These are phyloP conservation scores for Musa balbisiana DNA, from an alignment of 202 grass and related monocot species.

Conservation along the genomic window DNA sequence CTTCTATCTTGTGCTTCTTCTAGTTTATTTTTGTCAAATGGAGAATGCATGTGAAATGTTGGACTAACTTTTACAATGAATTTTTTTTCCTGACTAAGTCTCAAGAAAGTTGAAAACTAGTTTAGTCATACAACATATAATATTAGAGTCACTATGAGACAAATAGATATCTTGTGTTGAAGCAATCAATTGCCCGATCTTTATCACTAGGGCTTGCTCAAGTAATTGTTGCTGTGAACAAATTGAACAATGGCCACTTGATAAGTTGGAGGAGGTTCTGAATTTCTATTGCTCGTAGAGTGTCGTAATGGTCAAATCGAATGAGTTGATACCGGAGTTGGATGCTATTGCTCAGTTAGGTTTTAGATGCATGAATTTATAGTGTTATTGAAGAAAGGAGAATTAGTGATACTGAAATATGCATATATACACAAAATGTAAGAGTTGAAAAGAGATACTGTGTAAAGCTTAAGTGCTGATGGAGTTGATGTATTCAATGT, in stretches of 20 bases:
- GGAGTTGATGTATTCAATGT: background rate
- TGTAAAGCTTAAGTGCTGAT: background rate
- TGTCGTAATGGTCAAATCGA: background rate
- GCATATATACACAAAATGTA: background rate
- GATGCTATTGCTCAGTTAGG: background rate
- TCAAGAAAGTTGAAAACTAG: background rate
- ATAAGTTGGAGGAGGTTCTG: too few relatives aligned
- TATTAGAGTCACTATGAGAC: background rate
- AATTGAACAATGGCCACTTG: background rate
- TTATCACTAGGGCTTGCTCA: background rate
- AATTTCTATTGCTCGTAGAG: too few relatives aligned
- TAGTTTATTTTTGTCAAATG: background rate
- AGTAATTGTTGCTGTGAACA: background rate
- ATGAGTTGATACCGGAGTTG: background rate
- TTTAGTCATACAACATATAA: background rate
- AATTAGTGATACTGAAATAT: background rate
- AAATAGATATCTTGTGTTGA: background rate
- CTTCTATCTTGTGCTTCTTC: conserved; percentile 1
- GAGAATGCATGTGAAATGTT: background rate
- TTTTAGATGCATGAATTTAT: background rate
- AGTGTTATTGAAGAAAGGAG: background rate
- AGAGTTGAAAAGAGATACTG: background rate
- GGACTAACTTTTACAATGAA: background rate
- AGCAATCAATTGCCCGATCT: background rate
- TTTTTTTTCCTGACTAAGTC: background rate